phyloP scores from a whole-genome alignment of 495 filamentous ascomycete species.

The Penicillium bialowiezense region DNA sequence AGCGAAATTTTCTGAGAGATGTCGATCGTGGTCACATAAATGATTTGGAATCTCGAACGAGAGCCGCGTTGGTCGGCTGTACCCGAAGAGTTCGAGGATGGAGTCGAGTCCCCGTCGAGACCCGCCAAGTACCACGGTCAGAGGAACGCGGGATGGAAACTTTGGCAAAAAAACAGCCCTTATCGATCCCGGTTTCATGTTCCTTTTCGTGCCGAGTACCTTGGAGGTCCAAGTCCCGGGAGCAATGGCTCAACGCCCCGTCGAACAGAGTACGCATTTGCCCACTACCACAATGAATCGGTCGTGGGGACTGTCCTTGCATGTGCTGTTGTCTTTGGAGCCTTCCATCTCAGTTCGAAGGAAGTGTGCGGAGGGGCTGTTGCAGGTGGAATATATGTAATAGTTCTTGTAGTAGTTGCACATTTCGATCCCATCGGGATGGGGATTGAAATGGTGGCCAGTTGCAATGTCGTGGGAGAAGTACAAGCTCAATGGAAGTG shows the following conservation, averaged over 20 bases:
- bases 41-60: constrained; percentile 9
- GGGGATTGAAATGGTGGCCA: background rate
- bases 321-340: constrained; percentile 52
- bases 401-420: constrained; percentile 77
- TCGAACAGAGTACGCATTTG: constrained; percentile 58
- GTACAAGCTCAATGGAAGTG: constrained; percentile 1
- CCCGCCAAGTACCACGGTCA: constrained; percentile 13
- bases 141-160: constrained; percentile 6
- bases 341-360: constrained; percentile 65
- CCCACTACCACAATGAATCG: constrained; percentile 68
- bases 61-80: constrained; percentile 15
- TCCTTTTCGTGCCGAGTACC: constrained; percentile 3
- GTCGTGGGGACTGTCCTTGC: constrained; percentile 69
- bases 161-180: constrained; percentile 1
- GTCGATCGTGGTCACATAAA: constrained; percentile 20
- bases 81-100: constrained; percentile 21
- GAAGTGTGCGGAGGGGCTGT: constrained; percentile 65
- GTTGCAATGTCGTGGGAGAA: constrained; percentile 2
- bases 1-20: constrained; percentile 5
- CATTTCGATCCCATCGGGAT: constrained; percentile 49
- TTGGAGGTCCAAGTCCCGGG: background rate
- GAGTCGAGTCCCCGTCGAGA: constrained; percentile 5
- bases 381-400: constrained; percentile 71
- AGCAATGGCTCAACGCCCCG: constrained; percentile 11
- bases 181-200: background rate